Base-by-base conservation (phyloP, 2,329 filamentous ascomycete species). In the Dothideomycetes sp. region DNA sequence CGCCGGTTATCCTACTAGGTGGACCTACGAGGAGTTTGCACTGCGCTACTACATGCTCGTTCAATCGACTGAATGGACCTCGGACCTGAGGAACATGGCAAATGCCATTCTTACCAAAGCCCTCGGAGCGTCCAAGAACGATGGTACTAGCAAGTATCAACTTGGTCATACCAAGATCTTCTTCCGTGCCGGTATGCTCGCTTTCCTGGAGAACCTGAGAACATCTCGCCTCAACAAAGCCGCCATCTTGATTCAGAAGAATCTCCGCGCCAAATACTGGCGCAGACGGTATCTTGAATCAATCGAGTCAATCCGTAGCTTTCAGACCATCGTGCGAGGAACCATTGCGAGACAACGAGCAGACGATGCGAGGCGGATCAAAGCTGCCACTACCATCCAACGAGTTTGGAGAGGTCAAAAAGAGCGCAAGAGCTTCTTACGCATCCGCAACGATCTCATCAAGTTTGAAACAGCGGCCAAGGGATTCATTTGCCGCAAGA, bases 11-110 rank as follows among this genome's bases (percentile, higher is more conserved):
- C 91, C 91, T 12, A 96, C 91, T 32, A 75, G 91, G 59, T 98
- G 91, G 93, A 96, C 91, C 0, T 98, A 95, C 58, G 91, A 98
- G 58, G 91, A 98, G 60, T 98, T 98, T 62, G 91, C 91, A 13
- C 70, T 95, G 45, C 80, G 91, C 46, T 98, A 98, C 68, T 98
- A 98, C 69, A 95, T 98, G 86, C 71, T 98, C 48, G 85, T 94
- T 33, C 86, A 81, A 36, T 96, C 91, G 4, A 72, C 73, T 13
- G 76, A 84, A 53, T 96, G 91, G 89, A 94, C 88, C 4, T 80
- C 86, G 0, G 88, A 96, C 60, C 94, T 98, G 51, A 78, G 86
- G 38, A 73, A 88, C 44, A 94, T 98, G 84, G 91, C 88, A 32
- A 85, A 94, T 60, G 82, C 82, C 15, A 98, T 98, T 54, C 65